Base-by-base conservation (phyloP, 139 green algal genomes). In the Tetraselmis striata region DNA sequence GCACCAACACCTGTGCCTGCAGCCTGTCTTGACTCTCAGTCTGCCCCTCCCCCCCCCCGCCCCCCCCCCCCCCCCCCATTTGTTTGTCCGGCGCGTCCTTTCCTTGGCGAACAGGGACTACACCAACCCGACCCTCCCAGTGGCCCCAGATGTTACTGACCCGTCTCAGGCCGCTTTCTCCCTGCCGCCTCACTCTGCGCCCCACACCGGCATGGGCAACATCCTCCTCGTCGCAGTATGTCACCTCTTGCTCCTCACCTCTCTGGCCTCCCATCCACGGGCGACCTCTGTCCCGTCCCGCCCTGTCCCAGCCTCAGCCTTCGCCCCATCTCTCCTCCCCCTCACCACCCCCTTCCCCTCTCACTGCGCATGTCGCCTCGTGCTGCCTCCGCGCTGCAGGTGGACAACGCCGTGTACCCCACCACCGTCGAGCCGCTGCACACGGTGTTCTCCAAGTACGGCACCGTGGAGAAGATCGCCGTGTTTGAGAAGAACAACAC, bases 361-460 rank as follows among this genome's bases (percentile, higher is more conserved):
- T n/a, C n/a, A n/a, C n/a, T n/a, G n/a, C n/a, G n/a, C n/a, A n/a
- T n/a, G n/a, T n/a, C n/a, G 82, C 82, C 85, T 85, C 74, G 83
- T 87, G 31, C n/a, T n/a, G n/a, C n/a, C n/a, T n/a, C n/a, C n/a
- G n/a, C n/a, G n/a, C 76, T 91, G 58, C 81, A 89, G 81, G 86
- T 94, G 78, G 90, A 94, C 79, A 88, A 90, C 27, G 85, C 86
- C 81, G 85, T 84, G 23, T 94, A 94, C 77, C 85, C 87, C 0
- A 86, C 93, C 1, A 93, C 87, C 24, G 82, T 94, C n/a, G 90
- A 94, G 0, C 84, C 87, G 23, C 77, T 94, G n/a, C 88, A 93
- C 79, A 93, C 90, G n/a, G 90, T 94, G 1, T 94, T 91, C 83
- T 90, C 85, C 0, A 88, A 87, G 0, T 94, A 93, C 77, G 90